A percentile compares a stretch with the other conserved stretches of the same genome.
Evolutionary conservation across 2,329 filamentous ascomycete genomes (phyloP).

Genomic region (Alternaria brassicae): DNA sequence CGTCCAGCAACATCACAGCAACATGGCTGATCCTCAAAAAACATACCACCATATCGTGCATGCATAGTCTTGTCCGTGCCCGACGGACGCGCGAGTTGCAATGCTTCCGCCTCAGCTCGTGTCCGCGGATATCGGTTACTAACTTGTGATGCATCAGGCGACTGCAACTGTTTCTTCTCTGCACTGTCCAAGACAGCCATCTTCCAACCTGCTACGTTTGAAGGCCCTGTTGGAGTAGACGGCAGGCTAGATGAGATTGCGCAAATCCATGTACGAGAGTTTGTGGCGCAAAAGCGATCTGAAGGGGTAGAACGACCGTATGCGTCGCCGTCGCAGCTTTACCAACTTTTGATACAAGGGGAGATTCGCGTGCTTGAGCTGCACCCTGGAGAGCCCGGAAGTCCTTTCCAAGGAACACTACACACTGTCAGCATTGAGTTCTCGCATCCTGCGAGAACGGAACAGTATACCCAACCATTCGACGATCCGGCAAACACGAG

Average conservation of each 20-base stretch:
- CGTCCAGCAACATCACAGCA: not conserved
- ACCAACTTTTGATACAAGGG: conserved; percentile 14
- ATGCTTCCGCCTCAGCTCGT: not conserved
- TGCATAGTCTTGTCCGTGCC: conserved; percentile 14
- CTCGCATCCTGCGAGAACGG: conserved; percentile 17
- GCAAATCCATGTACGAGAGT: conserved; percentile 11
- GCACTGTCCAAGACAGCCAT: conserved; percentile 16
- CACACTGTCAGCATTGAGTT: conserved; percentile 32
- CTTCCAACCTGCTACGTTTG: conserved; percentile 15
- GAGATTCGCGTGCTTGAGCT: conserved; percentile 36
- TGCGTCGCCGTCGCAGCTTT: not conserved
- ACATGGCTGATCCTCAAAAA: conserved; percentile 11
- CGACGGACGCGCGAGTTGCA: conserved; percentile 14
- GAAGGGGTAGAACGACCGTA: not conserved
- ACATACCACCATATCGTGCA: conserved; percentile 18
- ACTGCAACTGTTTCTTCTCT: conserved; percentile 24
- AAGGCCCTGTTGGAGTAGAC: conserved; percentile 6
- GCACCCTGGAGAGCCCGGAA: conserved; percentile 14
- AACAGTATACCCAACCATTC: not conserved
- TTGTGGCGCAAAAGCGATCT: conserved; percentile 4
- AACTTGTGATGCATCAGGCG: not conserved
- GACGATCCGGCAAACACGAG: conserved; percentile 4
- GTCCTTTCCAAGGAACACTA: conserved; percentile 18
- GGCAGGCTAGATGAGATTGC: conserved; percentile 16
- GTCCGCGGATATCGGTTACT: not conserved